Conservation (phyloP, 2,329 filamentous ascomycete species). For the Phaeosphaeriaceae sp. region DNA sequence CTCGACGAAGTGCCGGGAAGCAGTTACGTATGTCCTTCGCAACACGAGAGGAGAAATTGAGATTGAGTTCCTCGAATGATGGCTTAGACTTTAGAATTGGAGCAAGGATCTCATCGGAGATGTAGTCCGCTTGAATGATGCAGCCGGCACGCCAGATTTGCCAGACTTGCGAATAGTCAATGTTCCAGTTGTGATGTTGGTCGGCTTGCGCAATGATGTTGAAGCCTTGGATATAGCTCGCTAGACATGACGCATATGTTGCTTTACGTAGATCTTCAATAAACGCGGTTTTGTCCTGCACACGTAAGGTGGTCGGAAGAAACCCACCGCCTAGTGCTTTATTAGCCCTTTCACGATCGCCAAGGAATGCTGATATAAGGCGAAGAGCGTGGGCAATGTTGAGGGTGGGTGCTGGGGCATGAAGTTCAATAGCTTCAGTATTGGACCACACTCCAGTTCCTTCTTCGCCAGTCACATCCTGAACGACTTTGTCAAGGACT, state of each 20-base stretch:
- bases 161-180: constrained; percentile 59
- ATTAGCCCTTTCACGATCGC: constrained; percentile 60
- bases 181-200: constrained; percentile 64
- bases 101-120: constrained; percentile 63
- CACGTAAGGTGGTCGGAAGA: constrained; percentile 45
- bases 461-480: constrained; percentile 70
- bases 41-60: constrained; percentile 52
- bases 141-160: constrained; percentile 73
- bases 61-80: constrained; percentile 54
- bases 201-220: constrained; percentile 68
- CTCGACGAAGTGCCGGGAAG: constrained; percentile 60
- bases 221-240: constrained; percentile 69
- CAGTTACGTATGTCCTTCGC: constrained; percentile 60
- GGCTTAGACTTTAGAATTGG: constrained; percentile 48
- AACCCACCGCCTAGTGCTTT: constrained; percentile 54
- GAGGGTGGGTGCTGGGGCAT: constrained; percentile 70
- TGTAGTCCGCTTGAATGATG: constrained; percentile 72
- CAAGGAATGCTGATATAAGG: constrained; percentile 67
- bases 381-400: constrained; percentile 67
- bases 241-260: constrained; percentile 66
- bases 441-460: constrained; percentile 72
- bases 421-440: constrained; percentile 65
- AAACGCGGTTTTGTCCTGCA: constrained; percentile 51
- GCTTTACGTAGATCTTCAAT: constrained; percentile 66
- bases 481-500: constrained; percentile 73